Base-by-base conservation (phyloP, 2,329 filamentous ascomycete genomes). In the Septoria linicola region DNA sequence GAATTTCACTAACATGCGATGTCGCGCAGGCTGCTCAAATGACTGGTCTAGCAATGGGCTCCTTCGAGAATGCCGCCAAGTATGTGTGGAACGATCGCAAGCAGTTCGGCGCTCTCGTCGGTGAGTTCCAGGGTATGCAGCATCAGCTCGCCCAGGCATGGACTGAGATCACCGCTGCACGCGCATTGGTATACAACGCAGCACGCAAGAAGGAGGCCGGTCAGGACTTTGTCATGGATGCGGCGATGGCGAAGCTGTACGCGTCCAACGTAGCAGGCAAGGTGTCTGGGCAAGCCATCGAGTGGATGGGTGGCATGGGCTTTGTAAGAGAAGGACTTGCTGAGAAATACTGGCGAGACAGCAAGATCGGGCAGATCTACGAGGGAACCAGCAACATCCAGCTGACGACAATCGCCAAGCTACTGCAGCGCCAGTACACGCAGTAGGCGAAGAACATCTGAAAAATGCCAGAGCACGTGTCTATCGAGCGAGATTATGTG, bases 261-360 rank as follows among this genome's bases (percentile, higher is more conserved):
- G 84, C 93, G 2, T 93, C 88, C 3, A 93, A 99, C 74, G 89
- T 99, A 25, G 93, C 93, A 0, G 88, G 88, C 16, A 84, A 83
- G 48, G 92, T 99, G 16, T 87, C 86, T 49, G 84, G 91, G 5
- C 80, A 87, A 41, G 93, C 92, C 0, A 83, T 99, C 21, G 93
- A 99, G 75, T 99, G 93, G 93, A 97, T 97, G 92, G 93, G 93
- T 41, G 93, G 93, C 36, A 97, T 99, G 93, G 93, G 93, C 39
- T 99, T 99, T 65, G 93, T 99, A 13, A 79, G 93, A 37, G 93
- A 99, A 72, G 93, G 93, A 0, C 83, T 96, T 52, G 93, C 93
- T 0, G 93, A 99, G 82, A 99, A 99, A 82, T 96, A 86, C 76
- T 99, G 87, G 80, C 80, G 93, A 40, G 93, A 99, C 71, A 93